Percentiles rank a stretch among this genome's conserved stretches.
Conservation (phyloP, 2,329 filamentous ascomycete genomes). For the Stachybotrys chlorohalonatus region DNA sequence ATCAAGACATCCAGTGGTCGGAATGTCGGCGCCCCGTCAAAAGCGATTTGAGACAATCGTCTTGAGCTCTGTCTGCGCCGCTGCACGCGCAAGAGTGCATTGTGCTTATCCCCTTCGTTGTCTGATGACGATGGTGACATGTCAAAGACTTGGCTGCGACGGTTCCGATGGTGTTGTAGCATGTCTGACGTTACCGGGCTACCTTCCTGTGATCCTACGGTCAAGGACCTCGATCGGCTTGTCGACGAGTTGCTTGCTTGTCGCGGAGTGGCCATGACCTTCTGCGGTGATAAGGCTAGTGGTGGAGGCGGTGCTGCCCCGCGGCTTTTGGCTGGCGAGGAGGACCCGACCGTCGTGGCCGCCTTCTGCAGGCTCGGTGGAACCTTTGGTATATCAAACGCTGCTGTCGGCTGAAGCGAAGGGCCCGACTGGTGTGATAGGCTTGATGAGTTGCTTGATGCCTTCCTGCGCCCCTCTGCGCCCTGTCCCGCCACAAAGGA, state of each 20-base stretch:
- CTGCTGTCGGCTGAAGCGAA: constrained; percentile 60
- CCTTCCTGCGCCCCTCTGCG: constrained; percentile 73
- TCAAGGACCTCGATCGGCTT: constrained; percentile 74
- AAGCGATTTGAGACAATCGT: constrained; percentile 81
- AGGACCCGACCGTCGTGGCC: constrained; percentile 37
- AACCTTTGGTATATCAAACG: constrained; percentile 62
- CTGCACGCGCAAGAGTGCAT: constrained; percentile 84
- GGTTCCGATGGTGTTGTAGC: constrained; percentile 73
- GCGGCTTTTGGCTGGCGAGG: constrained; percentile 50
- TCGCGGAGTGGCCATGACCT: constrained; percentile 49
- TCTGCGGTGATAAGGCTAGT: constrained; percentile 53
- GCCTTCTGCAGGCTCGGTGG: constrained; percentile 52
- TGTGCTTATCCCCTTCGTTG: constrained; percentile 89
- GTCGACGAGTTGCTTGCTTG: constrained; percentile 53
- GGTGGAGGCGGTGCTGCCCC: constrained; percentile 37
- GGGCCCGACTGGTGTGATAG: constrained; percentile 64
- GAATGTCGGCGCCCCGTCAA: constrained; percentile 78
- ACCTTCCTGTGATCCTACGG: constrained; percentile 87
- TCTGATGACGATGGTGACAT: constrained; percentile 96
- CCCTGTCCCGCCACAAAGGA: constrained; percentile 85
- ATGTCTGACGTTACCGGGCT: constrained; percentile 64
- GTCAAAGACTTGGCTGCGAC: constrained; percentile 89
- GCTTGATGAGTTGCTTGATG: constrained; percentile 79
- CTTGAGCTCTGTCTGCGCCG: constrained; percentile 92
- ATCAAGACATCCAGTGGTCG: constrained; percentile 89